phyloP scores from a whole-genome alignment of 1,284 basidiomycete genomes.

The Grifola frondosa region DNA sequence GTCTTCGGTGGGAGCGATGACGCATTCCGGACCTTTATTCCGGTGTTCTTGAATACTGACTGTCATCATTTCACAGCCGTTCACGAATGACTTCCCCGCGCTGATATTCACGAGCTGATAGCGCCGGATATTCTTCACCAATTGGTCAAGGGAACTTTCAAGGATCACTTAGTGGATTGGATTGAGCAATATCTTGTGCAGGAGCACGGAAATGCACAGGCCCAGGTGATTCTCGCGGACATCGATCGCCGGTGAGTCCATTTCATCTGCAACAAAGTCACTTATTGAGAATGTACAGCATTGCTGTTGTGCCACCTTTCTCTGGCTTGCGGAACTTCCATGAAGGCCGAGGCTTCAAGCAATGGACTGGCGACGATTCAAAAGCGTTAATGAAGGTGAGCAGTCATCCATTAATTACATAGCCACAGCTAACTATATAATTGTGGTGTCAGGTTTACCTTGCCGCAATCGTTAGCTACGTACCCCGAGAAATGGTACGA shows the following conservation, averaged over 20 bases:
- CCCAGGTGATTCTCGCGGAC: slow-evolving; percentile 6
- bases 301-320: slow-evolving; percentile 13
- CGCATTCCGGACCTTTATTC: slow-evolving; percentile 7
- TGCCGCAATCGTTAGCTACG: slow-evolving; percentile 14
- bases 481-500: slow-evolving; percentile 11
- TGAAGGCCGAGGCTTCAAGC: slow-evolving; percentile 18
- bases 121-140: slow-evolving; percentile 8
- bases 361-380: slow-evolving; percentile 23
- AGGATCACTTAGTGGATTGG: slow-evolving; percentile 22
- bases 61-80: slow-evolving; percentile 7
- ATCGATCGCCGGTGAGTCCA: slow-evolving; percentile 19
- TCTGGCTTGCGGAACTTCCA: slow-evolving; percentile 12
- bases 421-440: not conserved
- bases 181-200: slow-evolving; percentile 6
- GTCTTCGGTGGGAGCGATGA: slow-evolving; percentile 12
- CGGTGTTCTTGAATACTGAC: not conserved
- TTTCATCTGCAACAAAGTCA: not conserved
- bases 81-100: slow-evolving; percentile 7
- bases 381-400: slow-evolving; percentile 24
- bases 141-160: slow-evolving; percentile 6
- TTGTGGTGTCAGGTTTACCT: slow-evolving; percentile 9
- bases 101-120: slow-evolving; percentile 13
- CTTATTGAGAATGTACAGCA: not conserved
- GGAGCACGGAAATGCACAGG: slow-evolving; percentile 1
- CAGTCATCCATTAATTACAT: too few relatives aligned